Evolutionary conservation across 805 yeast species (phyloP), one percentile per base, ranked within the genome.

Genomic region (Metschnikowia kunwiensis): DNA sequence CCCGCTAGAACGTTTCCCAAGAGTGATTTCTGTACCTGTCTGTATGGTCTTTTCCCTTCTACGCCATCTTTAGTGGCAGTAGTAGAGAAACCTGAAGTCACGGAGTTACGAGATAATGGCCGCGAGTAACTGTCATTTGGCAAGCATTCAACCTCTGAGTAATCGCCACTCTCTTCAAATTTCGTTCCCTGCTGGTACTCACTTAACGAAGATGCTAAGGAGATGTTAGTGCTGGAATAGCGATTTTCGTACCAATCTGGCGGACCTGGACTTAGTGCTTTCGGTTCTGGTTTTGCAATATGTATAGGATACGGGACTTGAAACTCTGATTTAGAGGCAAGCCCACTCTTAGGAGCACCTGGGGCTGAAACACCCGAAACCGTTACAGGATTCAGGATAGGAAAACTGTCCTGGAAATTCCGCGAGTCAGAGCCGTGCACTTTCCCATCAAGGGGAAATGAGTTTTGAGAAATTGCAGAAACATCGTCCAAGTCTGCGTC

Each of bases 61-160:
- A 80, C 57, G 0, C 88, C 87, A 54, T 82, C 87, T 47, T 82
- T 81, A 12, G 85, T 79, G 15, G 87, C 87, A 4, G 82, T 79
- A 25, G 81, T 78, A 0, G 86, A 80, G n/a, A 81, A 54, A 22
- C 84, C 81, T 1, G 86, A 78, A 0, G 84, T 77, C 13, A 74
- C 72, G 16, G 83, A 77, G 30, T 74, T 72, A 32, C 86, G 67
- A 0, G 86, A 79, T 14, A 75, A 51, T 0, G 83, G 82, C 28
- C 85, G 65, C 1, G 85, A 76, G 22, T 49, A 43, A 5, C 58
- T 50, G 11, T 60, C 68, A 17, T 26, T 15, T 6, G 16, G 27
- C 13, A 19, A 11, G 12, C 16, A 21, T n/a, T 38, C 43, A 6
- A 22, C 23, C 11, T 32, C 49, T 2, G 40, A 30, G 29, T 30